Percentiles rank a stretch among this genome's conserved stretches.
These are phyloP conservation scores for Byssoonygena ceratinophila DNA, from an alignment of 2,329 filamentous ascomycete genomes.

Conservation along the genomic window DNA sequence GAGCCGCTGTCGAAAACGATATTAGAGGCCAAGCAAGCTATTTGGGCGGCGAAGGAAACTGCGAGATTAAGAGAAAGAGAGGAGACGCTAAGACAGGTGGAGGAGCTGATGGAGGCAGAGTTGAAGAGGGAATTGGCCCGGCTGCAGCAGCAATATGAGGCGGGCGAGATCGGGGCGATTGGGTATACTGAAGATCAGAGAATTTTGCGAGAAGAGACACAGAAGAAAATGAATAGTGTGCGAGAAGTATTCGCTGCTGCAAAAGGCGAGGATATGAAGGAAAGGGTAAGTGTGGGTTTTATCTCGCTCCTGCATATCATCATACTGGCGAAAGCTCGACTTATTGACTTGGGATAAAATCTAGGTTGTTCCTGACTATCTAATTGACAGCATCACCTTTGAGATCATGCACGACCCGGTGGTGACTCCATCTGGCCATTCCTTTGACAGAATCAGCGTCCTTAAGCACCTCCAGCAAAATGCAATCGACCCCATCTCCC, in stretches of 20 bases:
- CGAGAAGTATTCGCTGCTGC: constrained; percentile 36
- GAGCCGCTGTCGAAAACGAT: constrained; percentile 62
- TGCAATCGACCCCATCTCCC: constrained; percentile 70
- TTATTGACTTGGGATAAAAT: not conserved
- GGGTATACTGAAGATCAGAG: constrained; percentile 60
- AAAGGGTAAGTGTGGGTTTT: constrained; percentile 29
- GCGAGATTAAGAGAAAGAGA: constrained; percentile 38
- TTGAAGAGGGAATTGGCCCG: constrained; percentile 29
- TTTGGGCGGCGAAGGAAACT: constrained; percentile 66
- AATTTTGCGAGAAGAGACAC: constrained; percentile 42
- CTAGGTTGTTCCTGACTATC: constrained; percentile 39
- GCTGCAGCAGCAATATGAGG: constrained; percentile 28
- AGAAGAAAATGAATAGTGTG: constrained; percentile 39
- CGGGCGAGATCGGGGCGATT: constrained; percentile 43
- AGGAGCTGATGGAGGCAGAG: constrained; percentile 33
- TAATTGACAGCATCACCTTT: constrained; percentile 42
- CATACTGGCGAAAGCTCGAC: no score
- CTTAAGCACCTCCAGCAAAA: constrained; percentile 71
- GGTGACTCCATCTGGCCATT: constrained; percentile 64
- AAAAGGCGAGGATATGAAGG: constrained; percentile 33
- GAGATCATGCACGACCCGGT: constrained; percentile 44
- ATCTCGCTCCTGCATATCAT: no score
- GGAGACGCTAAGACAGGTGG: constrained; percentile 32
- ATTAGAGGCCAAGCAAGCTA: constrained; percentile 68
- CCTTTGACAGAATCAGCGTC: constrained; percentile 78